Conservation (phyloP, 805 yeast species). For the Metschnikowia shivogae region DNA sequence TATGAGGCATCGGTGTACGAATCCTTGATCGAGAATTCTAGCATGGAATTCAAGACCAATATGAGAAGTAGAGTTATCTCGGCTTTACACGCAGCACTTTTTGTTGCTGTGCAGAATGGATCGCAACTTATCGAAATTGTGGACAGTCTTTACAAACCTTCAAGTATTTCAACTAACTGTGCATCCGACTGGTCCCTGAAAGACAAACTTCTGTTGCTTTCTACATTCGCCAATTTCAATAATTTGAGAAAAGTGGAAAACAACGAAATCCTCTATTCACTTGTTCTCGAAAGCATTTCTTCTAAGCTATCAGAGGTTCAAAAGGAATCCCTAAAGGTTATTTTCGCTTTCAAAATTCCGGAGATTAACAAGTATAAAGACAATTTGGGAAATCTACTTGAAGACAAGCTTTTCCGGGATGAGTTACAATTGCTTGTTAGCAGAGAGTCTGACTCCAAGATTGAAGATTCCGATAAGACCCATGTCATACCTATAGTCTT, state of each 20-base stretch:
- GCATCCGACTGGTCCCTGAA: slow-evolving; percentile 39
- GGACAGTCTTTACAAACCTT: slow-evolving; percentile 26
- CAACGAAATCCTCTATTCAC: slow-evolving; percentile 49
- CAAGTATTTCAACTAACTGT: slow-evolving; percentile 23
- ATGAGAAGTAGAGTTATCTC: slow-evolving; percentile 56
- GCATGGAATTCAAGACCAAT: slow-evolving; percentile 34
- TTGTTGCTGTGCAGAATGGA: slow-evolving; percentile 64
- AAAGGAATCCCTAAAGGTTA: slow-evolving; percentile 63
- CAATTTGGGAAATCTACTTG: slow-evolving; percentile 68
- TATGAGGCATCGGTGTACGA: slow-evolving; percentile 10
- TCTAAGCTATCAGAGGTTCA: slow-evolving; percentile 62
- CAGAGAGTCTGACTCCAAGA: slow-evolving; percentile 42
- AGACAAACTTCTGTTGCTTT: slow-evolving; percentile 57
- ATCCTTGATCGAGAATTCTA: neutral
- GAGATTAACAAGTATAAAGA: slow-evolving; percentile 65
- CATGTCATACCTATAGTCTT: slow-evolving; percentile 67
- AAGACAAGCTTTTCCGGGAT: slow-evolving; percentile 81
- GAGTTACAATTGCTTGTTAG: slow-evolving; percentile 66
- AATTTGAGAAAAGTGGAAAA: slow-evolving; percentile 53
- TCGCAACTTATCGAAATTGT: slow-evolving; percentile 50
- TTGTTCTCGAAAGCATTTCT: slow-evolving; percentile 54
- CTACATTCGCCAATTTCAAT: slow-evolving; percentile 60
- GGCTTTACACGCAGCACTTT: slow-evolving; percentile 55
- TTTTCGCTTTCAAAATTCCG: slow-evolving; percentile 60
- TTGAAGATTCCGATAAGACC: slow-evolving; percentile 59